Evolutionary conservation across 176 grass and related monocot species (phyloP).

Genomic region (Bromus sterilis): DNA sequence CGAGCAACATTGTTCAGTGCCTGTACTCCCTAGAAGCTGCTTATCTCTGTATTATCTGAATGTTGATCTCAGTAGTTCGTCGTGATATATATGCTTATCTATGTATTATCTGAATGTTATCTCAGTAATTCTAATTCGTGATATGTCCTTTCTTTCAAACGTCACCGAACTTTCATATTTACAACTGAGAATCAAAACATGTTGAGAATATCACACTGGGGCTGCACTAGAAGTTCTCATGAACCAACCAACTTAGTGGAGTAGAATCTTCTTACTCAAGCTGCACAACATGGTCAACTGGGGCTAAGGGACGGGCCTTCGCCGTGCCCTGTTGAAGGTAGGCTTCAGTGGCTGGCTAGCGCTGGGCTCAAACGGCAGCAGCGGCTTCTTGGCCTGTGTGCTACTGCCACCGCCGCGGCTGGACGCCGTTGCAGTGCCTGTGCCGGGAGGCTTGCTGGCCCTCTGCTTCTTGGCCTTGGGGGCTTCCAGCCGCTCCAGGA

Average conservation of each 20-base stretch:
- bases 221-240: not conserved
- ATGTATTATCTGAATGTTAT: not conserved
- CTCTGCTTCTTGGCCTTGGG: slow-evolving; percentile 63
- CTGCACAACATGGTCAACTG: not conserved
- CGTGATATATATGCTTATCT: not conserved
- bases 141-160: too few relatives aligned
- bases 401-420: slow-evolving; percentile 1
- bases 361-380: slow-evolving; percentile 46
- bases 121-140: not conserved
- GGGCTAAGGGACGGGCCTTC: slow-evolving; percentile 27
- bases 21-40: not conserved
- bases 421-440: slow-evolving; percentile 10
- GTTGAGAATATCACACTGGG: not conserved
- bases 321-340: slow-evolving; percentile 52
- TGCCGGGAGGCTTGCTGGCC: not conserved
- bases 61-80: not conserved
- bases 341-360: slow-evolving; percentile 59
- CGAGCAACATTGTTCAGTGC: not conserved
- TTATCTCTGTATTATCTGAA: not conserved
- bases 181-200: not conserved
- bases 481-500: slow-evolving; percentile 80
- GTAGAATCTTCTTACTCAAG: not conserved
- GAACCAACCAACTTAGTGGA: not conserved
- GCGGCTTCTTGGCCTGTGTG: slow-evolving; percentile 48
- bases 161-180: not conserved